Percentiles rank a stretch among this genome's conserved stretches.
Conservation (phyloP, 352 stramenopile genomes). For the Globisporangium apiculatum region DNA sequence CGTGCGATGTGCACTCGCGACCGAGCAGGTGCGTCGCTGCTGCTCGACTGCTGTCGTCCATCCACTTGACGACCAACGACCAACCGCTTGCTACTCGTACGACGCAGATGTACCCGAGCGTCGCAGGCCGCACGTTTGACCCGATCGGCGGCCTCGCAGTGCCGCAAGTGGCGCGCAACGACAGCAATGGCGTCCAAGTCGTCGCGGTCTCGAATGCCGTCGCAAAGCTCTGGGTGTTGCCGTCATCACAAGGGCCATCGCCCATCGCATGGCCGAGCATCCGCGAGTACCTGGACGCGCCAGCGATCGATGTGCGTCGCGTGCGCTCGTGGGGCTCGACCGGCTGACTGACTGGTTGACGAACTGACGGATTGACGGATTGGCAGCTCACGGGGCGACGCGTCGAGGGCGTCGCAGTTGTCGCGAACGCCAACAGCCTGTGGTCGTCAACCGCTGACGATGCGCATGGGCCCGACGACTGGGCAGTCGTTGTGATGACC, state of each 20-base stretch:
- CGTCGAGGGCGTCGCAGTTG: neutral
- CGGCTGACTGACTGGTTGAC: neutral
- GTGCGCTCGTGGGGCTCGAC: too few relatives aligned
- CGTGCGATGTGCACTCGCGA: constrained; percentile 2
- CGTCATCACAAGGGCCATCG: neutral
- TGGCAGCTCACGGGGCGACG: neutral
- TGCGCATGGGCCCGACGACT: neutral
- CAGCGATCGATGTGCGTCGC: constrained; percentile 14
- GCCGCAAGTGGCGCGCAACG: constrained; percentile 1
- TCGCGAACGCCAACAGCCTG: neutral
- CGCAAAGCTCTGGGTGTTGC: constrained; percentile 22
- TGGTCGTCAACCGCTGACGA: too few relatives aligned
- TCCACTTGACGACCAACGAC: neutral
- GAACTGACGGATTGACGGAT: neutral
- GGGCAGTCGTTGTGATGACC: constrained; percentile 4
- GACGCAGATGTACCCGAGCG: constrained; percentile 30
- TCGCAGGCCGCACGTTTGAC: constrained; percentile 19
- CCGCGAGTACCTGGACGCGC: constrained; percentile 31
- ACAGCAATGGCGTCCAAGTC: constrained; percentile 17
- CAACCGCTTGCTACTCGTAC: neutral
- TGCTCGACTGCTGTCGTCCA: neutral
- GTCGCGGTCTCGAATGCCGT: constrained; percentile 22
- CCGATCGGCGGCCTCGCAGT: constrained; percentile 21
- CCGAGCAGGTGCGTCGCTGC: constrained; percentile 4
- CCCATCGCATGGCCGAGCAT: constrained; percentile 29